phyloP scores from a whole-genome alignment of 352 stramenopile species.

The Phytophthora pluvialis region DNA sequence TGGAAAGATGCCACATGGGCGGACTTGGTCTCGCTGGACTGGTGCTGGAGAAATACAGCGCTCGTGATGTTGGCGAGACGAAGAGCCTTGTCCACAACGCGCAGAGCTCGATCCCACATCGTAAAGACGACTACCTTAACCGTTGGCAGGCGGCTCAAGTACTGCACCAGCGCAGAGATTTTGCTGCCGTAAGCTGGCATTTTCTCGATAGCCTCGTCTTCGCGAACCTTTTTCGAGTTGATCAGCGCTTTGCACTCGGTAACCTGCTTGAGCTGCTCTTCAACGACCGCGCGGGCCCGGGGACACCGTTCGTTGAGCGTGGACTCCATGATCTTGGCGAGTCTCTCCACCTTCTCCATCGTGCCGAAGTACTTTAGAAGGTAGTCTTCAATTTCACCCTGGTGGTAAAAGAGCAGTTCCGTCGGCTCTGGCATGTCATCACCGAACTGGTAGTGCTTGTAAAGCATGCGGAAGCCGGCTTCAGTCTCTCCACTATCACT shows the following conservation, averaged over 20 bases:
- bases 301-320: conserved; percentile 70
- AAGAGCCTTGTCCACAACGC: conserved; percentile 69
- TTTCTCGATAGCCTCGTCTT: conserved; percentile 33
- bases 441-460: conserved; percentile 54
- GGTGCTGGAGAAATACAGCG: conserved; percentile 76
- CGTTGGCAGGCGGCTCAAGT: conserved; percentile 53
- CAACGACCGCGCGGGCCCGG: conserved; percentile 44
- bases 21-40: conserved; percentile 82
- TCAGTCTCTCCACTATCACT: conserved; percentile 52
- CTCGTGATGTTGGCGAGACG: conserved; percentile 59
- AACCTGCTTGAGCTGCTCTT: conserved; percentile 60
- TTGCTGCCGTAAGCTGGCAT: conserved; percentile 75
- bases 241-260: conserved; percentile 58
- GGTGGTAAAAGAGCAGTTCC: conserved; percentile 67
- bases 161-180: conserved; percentile 72
- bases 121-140: conserved; percentile 87
- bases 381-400: conserved; percentile 74
- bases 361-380: conserved; percentile 64
- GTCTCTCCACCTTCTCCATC: conserved; percentile 41
- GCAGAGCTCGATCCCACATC: conserved; percentile 77
- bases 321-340: conserved; percentile 62
- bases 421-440: conserved; percentile 57
- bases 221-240: conserved; percentile 15
- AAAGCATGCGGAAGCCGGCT: conserved; percentile 72
- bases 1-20: conserved; percentile 73